phyloP scores from a whole-genome alignment of 345 rosid species.

The Dipteronia dyeriana region DNA sequence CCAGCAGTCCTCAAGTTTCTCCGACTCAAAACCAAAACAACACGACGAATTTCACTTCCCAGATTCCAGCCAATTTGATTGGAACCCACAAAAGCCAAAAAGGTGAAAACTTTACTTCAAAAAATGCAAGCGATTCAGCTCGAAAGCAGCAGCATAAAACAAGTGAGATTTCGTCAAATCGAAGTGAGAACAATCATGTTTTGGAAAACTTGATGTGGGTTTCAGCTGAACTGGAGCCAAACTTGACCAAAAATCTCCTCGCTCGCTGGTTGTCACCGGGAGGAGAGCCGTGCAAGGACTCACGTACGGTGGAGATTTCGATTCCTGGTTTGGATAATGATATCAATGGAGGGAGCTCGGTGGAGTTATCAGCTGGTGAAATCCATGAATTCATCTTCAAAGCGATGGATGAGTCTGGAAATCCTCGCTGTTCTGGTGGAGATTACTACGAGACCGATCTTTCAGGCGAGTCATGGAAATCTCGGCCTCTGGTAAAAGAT shows the following conservation, averaged over 20 bases:
- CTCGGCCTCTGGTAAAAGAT: constrained; percentile 76
- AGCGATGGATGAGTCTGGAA: constrained; percentile 58
- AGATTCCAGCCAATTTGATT: not conserved
- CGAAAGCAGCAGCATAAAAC: not conserved
- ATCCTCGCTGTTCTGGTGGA: constrained; percentile 68
- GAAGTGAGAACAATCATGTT: not conserved
- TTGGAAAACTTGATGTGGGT: constrained; percentile 44
- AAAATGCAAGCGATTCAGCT: not conserved
- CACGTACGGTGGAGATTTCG: constrained; percentile 52
- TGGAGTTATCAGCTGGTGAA: constrained; percentile 64
- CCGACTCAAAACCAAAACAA: constrained; percentile 19
- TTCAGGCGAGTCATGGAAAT: constrained; percentile 87
- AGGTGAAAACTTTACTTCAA: not conserved
- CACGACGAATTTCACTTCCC: not conserved
- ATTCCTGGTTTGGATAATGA: constrained; percentile 51
- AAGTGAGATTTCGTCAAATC: not conserved
- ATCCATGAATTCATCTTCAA: constrained; percentile 63
- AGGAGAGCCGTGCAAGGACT: constrained; percentile 65
- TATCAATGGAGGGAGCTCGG: constrained; percentile 30
- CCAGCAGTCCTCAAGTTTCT: constrained; percentile 7
- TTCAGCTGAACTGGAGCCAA: constrained; percentile 45
- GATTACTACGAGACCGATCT: constrained; percentile 91
- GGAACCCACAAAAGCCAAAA: not conserved
- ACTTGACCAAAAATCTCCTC: constrained; percentile 55
- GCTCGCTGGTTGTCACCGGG: constrained; percentile 67